Base-by-base conservation (phyloP, 306 rosid genomes). In the Macrotyloma uniflorum region DNA sequence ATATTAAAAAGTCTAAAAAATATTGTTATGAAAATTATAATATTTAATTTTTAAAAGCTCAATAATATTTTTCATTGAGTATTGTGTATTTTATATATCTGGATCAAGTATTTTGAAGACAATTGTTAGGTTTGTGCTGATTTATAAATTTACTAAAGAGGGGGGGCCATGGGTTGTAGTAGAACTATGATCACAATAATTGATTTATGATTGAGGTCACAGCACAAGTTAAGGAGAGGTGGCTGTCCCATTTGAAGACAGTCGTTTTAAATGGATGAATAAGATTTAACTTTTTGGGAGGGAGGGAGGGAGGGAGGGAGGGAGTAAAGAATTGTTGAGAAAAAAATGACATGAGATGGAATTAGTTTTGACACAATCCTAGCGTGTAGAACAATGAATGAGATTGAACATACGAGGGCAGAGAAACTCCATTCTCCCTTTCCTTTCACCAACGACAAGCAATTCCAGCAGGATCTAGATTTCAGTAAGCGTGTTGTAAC, bases 291-390 rank as follows among this genome's bases (percentile, higher is more conserved):
- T 23, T 38, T 26, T 58, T 1, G 70, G 57, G 78, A 57, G 8
- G 51, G 22, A 19, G n/a, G n/a, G n/a, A n/a, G n/a, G n/a, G n/a
- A n/a, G n/a, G n/a, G n/a, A n/a, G n/a, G n/a, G n/a, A n/a, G n/a
- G n/a, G n/a, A n/a, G 6, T 7, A 42, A 28, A 20, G 28, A 38
- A 16, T 54, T 54, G 54, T 2, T 36, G 51, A 54, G 16, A 47
- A 43, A 30, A 30, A 1, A 61, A 58, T 62, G 47, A 33, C 43
- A 32, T 62, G 46, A 63, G 28, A n/a, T 0, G 70, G 47, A 64
- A 8, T 8, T 36, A 28, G 68, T 43, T 74, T 40, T 59, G 79
- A 43, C 46, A 58, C 68, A 59, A n/a, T 43, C 79, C 59, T 58
- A 26, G 20, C 12, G 28, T 42, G 26, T 59, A 26, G 19, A 24